Percentiles rank a stretch among this genome's conserved stretches.
Conservation (phyloP, 495 filamentous ascomycete species). For the Trichoderma parareesei region DNA sequence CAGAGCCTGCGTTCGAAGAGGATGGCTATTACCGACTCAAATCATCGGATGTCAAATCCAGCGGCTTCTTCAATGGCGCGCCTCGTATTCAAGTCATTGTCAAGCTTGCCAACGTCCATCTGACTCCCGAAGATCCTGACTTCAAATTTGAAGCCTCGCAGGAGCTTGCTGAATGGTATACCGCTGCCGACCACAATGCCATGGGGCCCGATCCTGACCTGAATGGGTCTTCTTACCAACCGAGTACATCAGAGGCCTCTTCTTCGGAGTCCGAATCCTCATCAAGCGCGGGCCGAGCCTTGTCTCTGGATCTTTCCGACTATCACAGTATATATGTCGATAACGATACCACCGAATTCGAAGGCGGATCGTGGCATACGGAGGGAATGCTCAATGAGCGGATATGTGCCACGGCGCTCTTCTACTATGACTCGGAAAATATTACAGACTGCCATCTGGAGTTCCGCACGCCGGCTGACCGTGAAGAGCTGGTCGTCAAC, state of each 20-base stretch:
- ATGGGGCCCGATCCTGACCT: not conserved
- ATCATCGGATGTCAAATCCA: not conserved
- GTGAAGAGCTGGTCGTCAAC: slow-evolving; percentile 10
- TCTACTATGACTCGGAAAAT: slow-evolving; percentile 56
- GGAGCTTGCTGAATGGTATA: slow-evolving; percentile 2
- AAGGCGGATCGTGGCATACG: slow-evolving; percentile 34
- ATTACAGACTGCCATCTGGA: slow-evolving; percentile 45
- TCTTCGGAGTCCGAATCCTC: not conserved
- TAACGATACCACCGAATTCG: slow-evolving; percentile 14
- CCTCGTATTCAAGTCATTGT: slow-evolving; percentile 49
- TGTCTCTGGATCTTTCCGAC: not conserved
- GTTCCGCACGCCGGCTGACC: slow-evolving; percentile 35
- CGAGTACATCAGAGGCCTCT: not conserved
- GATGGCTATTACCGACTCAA: not conserved
- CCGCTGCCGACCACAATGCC: not conserved
- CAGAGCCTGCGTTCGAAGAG: not conserved
- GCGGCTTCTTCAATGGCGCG: slow-evolving; percentile 6
- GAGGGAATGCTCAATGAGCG: slow-evolving; percentile 50
- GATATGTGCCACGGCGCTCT: slow-evolving; percentile 51
- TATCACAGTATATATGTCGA: not conserved
- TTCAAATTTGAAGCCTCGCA: not conserved
- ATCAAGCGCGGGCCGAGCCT: not conserved
- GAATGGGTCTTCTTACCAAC: slow-evolving; percentile 1
- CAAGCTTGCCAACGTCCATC: slow-evolving; percentile 50
- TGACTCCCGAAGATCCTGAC: slow-evolving; percentile 45